Evolutionary conservation across 768 basidiomycete species (phyloP), one percentile per base, ranked within the genome.

Genomic region (Dentipellis sp.): DNA sequence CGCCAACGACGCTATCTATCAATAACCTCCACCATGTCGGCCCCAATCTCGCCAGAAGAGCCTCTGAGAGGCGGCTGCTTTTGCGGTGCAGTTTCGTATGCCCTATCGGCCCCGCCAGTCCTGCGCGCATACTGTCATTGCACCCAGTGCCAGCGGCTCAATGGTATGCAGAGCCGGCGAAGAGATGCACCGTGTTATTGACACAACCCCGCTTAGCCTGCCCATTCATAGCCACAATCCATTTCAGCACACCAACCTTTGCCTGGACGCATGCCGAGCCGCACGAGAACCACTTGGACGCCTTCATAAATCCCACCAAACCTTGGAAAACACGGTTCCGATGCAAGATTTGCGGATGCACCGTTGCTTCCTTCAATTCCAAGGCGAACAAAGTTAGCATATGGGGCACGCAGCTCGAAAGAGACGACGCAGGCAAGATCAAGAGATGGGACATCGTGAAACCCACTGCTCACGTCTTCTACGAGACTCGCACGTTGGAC

Each of bases 101-200:
- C 71, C 49, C 71, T 82, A 2, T 66, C 65, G 10, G 79, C 78
- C 1, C 66, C 64, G 36, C 82, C 84, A 0, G 60, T 78, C 3
- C 68, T 80, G 36, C 79, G 78, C 59, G 83, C 80, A 5, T 86
- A 80, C 62, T 87, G 83, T 59, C 86, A 88, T 63, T 88, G 86
- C 63, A 81, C 81, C 3, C 66, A 76, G n/a, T 88, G 86, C 62
- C 86, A 87, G 66, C 71, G 77, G 40, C 64, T 85, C 52, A 79
- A 69, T 60, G 80, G 83, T 78, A 63, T 56, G 72, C 58, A 4
- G 16, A 45, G 42, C 16, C 17, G 39, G 17, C 2, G 8, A 19
- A 19, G 50, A 23, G 29, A 8, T 46, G 10, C 38, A 29, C 29
- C 29, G 29, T 29, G 29, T 29, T 3, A 29, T 29, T 21, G 35